Conservation (phyloP, 208 protist genomes). For the Entamoeba dispar region DNA sequence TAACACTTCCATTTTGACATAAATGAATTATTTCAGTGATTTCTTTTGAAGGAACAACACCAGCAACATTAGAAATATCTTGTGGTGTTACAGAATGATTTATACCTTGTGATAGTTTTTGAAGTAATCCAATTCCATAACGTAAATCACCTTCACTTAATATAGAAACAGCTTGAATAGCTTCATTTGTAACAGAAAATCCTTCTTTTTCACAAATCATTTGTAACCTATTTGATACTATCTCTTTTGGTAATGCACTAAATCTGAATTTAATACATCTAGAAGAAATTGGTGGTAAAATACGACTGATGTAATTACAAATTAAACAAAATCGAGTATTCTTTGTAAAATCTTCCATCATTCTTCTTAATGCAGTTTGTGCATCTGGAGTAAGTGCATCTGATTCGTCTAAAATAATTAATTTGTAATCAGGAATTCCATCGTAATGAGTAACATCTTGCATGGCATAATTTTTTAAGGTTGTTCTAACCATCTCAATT, state of each 20-base stretch:
- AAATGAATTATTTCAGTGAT: not conserved
- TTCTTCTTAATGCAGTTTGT: slow-evolving; percentile 79
- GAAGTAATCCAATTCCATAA: not conserved
- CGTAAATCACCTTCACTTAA: not conserved
- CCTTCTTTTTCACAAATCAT: not conserved
- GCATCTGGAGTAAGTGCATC: slow-evolving; percentile 89
- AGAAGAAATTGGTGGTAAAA: slow-evolving; percentile 93
- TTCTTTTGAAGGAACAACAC: not conserved
- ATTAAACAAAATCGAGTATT: slow-evolving; percentile 90
- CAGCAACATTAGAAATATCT: not conserved
- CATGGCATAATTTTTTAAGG: slow-evolving; percentile 88
- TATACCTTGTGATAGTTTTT: not conserved
- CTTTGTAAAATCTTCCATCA: slow-evolving; percentile 85
- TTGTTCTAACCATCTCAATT: slow-evolving; percentile 82
- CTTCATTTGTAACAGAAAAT: not conserved
- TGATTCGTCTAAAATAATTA: slow-evolving; percentile 97
- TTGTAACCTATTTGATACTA: not conserved
- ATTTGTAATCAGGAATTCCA: slow-evolving; percentile 62
- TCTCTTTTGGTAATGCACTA: slow-evolving; percentile 27
- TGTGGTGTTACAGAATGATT: not conserved
- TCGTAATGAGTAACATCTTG: not conserved
- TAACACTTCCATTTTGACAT: not conserved
- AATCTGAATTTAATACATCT: slow-evolving; percentile 97
- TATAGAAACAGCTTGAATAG: not conserved
- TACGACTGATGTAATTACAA: slow-evolving; percentile 92